Evolutionary conservation across 164 flowering plant genomes (phyloP).

Genomic region (Aristolochia californica): DNA sequence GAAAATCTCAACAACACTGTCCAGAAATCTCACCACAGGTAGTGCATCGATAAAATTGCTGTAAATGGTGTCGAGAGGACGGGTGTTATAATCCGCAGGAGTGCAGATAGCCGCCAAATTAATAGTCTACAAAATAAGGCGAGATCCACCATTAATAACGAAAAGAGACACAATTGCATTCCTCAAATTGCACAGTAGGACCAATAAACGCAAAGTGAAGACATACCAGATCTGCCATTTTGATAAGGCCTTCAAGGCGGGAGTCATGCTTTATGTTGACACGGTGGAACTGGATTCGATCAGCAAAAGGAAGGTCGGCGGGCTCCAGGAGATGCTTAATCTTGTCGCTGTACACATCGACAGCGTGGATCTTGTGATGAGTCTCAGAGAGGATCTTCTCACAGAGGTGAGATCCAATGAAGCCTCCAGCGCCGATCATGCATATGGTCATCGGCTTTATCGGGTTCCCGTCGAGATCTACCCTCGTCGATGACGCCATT

Average conservation of each 20-base stretch:
- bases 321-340: conserved; percentile 25
- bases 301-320: conserved; percentile 33
- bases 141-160: too few relatives aligned
- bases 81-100: conserved; percentile 81
- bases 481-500: conserved; percentile 4
- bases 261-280: conserved; percentile 95
- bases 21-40: conserved; percentile 45
- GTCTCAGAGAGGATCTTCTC: conserved; percentile 27
- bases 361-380: conserved; percentile 19
- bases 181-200: background rate
- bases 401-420: conserved; percentile 34
- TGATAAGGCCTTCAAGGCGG: conserved; percentile 91
- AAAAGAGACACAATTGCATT: background rate
- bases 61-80: conserved; percentile 74
- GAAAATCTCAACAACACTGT: too few relatives aligned
- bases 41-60: conserved; percentile 84
- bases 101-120: conserved; percentile 86
- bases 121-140: conserved; percentile 34
- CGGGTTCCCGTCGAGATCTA: conserved; percentile 28
- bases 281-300: conserved; percentile 86
- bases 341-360: conserved; percentile 28
- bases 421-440: conserved; percentile 32
- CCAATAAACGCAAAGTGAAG: background rate
- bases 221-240: conserved; percentile 89
- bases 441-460: conserved; percentile 24